These are phyloP conservation scores for Aspergillus quadricinctus DNA, from an alignment of 2,329 filamentous ascomycete species.

Conservation along the genomic window DNA sequence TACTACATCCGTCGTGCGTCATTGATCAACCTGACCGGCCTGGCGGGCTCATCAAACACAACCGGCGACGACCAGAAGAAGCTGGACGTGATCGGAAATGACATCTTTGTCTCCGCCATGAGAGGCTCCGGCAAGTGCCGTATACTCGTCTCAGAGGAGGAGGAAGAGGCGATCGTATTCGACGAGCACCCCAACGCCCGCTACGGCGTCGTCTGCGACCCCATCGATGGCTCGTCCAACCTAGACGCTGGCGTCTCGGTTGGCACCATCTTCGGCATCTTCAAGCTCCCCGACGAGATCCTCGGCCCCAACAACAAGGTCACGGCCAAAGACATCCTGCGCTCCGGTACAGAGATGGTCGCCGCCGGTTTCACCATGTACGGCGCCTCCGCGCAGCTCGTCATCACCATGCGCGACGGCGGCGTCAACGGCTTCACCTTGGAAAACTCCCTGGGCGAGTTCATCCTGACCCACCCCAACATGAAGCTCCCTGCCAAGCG, in stretches of 20 bases:
- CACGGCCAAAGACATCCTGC: conserved; percentile 67
- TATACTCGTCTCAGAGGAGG: conserved; percentile 94
- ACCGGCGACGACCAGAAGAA: conserved; percentile 99
- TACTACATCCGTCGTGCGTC: conserved; percentile 98
- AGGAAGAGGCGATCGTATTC: conserved; percentile 89
- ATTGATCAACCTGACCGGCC: conserved; percentile 89
- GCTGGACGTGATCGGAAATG: conserved; percentile 97
- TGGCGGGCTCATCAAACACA: conserved; percentile 89
- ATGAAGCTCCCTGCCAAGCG: conserved; percentile 81
- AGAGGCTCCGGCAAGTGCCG: conserved; percentile 84
- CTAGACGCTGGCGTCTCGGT: conserved; percentile 96
- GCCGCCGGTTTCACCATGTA: conserved; percentile 99
- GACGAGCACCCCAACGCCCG: conserved; percentile 66
- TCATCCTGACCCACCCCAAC: conserved; percentile 94
- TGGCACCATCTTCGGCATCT: conserved; percentile 93
- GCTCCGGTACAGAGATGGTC: conserved; percentile 84
- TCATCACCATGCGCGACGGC: conserved; percentile 93
- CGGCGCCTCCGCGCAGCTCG: conserved; percentile 90
- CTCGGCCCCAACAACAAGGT: conserved; percentile 53
- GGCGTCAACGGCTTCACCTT: conserved; percentile 96
- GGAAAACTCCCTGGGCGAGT: conserved; percentile 94
- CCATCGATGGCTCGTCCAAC: conserved; percentile 97
- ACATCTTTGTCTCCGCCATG: conserved; percentile 96
- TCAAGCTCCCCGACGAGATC: conserved; percentile 72
- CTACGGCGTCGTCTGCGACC: conserved; percentile 95